Conservation (phyloP, 2,329 filamentous ascomycete genomes). For the Fusarium anthophilum region DNA sequence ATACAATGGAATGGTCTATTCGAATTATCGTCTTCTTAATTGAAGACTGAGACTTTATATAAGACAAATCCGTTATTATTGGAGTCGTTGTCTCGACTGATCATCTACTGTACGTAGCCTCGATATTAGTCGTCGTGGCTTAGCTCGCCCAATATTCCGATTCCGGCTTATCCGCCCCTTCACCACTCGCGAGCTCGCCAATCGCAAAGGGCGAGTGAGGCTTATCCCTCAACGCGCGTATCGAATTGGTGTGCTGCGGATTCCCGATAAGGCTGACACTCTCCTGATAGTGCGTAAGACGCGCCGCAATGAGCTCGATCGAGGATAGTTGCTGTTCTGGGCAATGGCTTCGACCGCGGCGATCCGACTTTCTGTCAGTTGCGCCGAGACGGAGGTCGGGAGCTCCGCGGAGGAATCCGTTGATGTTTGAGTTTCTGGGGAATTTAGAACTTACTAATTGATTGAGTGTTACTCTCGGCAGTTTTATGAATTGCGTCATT, state of each 20-base stretch:
- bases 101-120: neutral
- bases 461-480: neutral
- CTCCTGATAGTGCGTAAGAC: neutral
- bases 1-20: neutral
- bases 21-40: neutral
- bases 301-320: neutral
- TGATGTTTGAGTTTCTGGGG: neutral
- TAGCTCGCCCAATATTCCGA: conserved; percentile 8
- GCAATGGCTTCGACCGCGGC: neutral
- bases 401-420: neutral
- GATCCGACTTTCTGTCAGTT: neutral
- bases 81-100: neutral
- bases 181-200: neutral
- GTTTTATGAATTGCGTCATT: neutral
- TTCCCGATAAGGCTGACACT: neutral
- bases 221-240: neutral
- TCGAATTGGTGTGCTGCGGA: conserved; percentile 7
- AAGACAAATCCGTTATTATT: neutral
- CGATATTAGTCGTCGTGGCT: conserved; percentile 3
- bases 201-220: neutral
- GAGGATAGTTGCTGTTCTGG: neutral
- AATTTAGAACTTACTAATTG: neutral
- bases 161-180: neutral
- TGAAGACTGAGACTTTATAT: neutral
- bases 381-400: neutral